Conservation (phyloP, 768 basidiomycete species). For the Lentinula guzmanii region DNA sequence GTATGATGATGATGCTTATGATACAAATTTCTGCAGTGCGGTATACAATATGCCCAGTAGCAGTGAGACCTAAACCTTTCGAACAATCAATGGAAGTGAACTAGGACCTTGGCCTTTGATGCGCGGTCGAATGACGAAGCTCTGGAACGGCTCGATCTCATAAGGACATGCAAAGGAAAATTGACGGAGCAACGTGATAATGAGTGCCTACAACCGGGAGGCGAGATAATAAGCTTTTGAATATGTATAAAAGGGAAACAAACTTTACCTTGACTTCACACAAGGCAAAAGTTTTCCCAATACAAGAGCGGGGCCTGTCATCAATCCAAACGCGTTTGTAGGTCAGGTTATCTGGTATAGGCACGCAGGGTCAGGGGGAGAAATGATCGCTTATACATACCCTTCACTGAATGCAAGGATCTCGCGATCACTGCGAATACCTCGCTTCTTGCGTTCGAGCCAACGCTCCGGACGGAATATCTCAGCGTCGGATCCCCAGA, state of each 20-base stretch:
- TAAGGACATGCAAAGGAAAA: conserved; percentile 47
- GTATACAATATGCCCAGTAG: not conserved
- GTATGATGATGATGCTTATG: not conserved
- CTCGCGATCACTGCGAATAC: conserved; percentile 28
- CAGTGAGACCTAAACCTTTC: conserved; percentile 21
- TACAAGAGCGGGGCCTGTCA: conserved; percentile 50
- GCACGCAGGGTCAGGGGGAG: not conserved
- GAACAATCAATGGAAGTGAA: conserved; percentile 50
- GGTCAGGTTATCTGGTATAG: not conserved
- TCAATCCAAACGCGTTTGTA: not conserved
- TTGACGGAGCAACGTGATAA: conserved; percentile 43
- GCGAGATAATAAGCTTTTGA: not conserved
- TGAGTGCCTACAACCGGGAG: conserved; percentile 24
- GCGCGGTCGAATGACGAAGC: conserved; percentile 59
- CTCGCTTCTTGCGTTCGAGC: conserved; percentile 34
- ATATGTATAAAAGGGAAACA: not conserved
- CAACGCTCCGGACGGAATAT: conserved; percentile 59
- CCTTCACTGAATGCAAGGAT: conserved; percentile 56
- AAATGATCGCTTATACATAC: conserved; percentile 23
- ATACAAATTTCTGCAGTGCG: not conserved
- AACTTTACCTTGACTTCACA: conserved; percentile 52
- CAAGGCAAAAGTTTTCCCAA: conserved; percentile 53
- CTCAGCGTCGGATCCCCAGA: conserved; percentile 59
- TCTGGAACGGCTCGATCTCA: conserved; percentile 58
- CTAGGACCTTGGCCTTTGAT: conserved; percentile 46